Evolutionary conservation across 129 eudicot species (phyloP), one percentile per base, ranked within the genome.

Genomic region (Chrysanthemum seticuspe): DNA sequence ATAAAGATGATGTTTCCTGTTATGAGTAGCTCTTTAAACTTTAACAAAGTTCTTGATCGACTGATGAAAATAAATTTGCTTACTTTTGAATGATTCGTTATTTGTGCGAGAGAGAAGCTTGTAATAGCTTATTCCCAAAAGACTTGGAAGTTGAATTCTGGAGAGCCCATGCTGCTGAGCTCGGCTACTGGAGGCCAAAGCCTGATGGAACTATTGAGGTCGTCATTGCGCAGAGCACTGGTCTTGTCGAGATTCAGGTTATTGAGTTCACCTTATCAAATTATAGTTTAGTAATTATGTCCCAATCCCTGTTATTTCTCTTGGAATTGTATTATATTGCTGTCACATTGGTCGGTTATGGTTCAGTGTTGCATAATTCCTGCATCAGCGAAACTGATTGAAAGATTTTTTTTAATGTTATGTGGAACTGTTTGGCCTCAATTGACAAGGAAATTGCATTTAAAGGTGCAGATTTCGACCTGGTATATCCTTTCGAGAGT

Each of bases 121-220:
- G 87, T 89, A 10, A 85, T 89, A 34, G 87, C 85, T 23, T 89
- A 89, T 76, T 78, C 96, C 47, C 89, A 86, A 44, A 87, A 89
- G 88, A 89, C 96, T 7, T 89, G 96, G 96, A 89, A 89, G 59
- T 67, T 81, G 75, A 71, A 48, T 69, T 84, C 90, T 45, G 92
- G 88, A 23, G 87, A 87, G 66, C 87, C 96, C 0, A 89, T 89
- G 96, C 96, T 76, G 73, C 90, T 12, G 96, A 89, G 80, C 83
- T 86, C 62, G 96, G 93, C 21, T 89, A 70, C 65, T 89, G 90
- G 90, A 83, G 90, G 76, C 92, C 86, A 4, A 87, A 85, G 48
- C 85, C 82, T 29, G 92, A 89, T 55, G 96, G 90, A 5, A 75
- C 90, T 0, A 83, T 89, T 74, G 90, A 89, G 80, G 87, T 89